Base-by-base conservation (phyloP, 768 basidiomycete species). In the Epithele typhae region DNA sequence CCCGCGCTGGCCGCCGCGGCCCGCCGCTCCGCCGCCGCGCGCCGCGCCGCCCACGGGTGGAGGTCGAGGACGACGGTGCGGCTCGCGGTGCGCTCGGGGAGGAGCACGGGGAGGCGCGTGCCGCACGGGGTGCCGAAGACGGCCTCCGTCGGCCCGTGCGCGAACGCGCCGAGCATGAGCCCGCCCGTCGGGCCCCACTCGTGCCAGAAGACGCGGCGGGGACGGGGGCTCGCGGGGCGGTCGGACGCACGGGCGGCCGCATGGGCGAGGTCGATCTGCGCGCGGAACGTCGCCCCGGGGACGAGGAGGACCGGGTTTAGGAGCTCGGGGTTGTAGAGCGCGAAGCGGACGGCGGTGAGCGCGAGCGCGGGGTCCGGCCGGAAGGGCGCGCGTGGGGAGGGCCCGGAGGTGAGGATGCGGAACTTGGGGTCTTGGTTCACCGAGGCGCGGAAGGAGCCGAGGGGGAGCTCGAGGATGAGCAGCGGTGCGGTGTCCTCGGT, bases 261-360 rank as follows among this genome's bases (percentile, higher is more conserved):
- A 4, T 24, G 9, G 15, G 19, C 42, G 11, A 35, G 11, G 4
- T 15, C 21, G 19, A 43, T 21, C 5, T 43, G 42, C 21, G 25
- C 23, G 12, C 18, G 32, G 10, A 43, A 21, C 2, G 42, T 43
- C 21, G 33, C 18, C 18, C 32, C 42, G 18, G 42, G 42, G 3
- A 43, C 32, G 3, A 43, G 33, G 32, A 43, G 34, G 4, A 43
- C n/a, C 12, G 42, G 22, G 14, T 5, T 22, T 3, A 33, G 23
- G 21, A 43, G 42, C 10, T 23, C 21, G 19, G 42, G 42, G 12
- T 7, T n/a, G 42, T 43, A 43, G 10, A 43, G 33, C n/a, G 42
- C n/a, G 32, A 43, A 35, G 4, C 42, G 42, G 33, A 43, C 18
- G 5, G 42, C 27, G 9, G 22, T 23, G 12, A 43, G n/a, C 10